These are phyloP conservation scores for Coleophoma eucalyptorum DNA, from an alignment of 2,329 filamentous ascomycete species.

Conservation along the genomic window DNA sequence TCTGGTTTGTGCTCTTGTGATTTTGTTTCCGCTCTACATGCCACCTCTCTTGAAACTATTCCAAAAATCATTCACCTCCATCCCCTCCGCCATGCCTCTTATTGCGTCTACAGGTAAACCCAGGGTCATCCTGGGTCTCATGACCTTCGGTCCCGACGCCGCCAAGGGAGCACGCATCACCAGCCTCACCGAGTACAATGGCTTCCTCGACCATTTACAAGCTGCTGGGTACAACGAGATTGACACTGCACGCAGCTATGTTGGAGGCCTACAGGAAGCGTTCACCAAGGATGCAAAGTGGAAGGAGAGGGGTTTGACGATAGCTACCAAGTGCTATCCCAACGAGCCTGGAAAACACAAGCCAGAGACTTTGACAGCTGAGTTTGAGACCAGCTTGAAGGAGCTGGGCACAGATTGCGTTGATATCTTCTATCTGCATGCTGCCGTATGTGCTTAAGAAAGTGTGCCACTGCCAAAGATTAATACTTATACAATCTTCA, in stretches of 20 bases:
- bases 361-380: constrained; percentile 58
- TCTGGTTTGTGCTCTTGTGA: too few species aligned
- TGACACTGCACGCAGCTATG: constrained; percentile 77
- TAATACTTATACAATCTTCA: neutral
- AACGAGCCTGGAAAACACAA: constrained; percentile 53
- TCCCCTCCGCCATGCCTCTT: neutral
- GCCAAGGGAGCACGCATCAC: constrained; percentile 68
- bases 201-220: constrained; percentile 71
- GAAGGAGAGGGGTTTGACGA: constrained; percentile 71
- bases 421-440: constrained; percentile 78
- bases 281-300: constrained; percentile 73
- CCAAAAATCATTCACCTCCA: too few species aligned
- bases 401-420: constrained; percentile 71
- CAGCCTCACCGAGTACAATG: constrained; percentile 60
- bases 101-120: neutral
- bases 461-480: too few species aligned
- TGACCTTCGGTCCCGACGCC: constrained; percentile 74
- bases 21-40: too few species aligned
- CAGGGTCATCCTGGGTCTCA: constrained; percentile 72
- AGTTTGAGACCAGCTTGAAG: constrained; percentile 63
- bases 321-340: constrained; percentile 81
- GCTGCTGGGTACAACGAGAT: constrained; percentile 78
- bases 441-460: constrained; percentile 35
- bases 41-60: too few species aligned
- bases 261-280: constrained; percentile 70